A percentile compares a stretch with the other conserved stretches of the same genome.
These are phyloP conservation scores for Diaporthe destruens DNA, from an alignment of 2,329 filamentous ascomycete species.

Conservation along the genomic window DNA sequence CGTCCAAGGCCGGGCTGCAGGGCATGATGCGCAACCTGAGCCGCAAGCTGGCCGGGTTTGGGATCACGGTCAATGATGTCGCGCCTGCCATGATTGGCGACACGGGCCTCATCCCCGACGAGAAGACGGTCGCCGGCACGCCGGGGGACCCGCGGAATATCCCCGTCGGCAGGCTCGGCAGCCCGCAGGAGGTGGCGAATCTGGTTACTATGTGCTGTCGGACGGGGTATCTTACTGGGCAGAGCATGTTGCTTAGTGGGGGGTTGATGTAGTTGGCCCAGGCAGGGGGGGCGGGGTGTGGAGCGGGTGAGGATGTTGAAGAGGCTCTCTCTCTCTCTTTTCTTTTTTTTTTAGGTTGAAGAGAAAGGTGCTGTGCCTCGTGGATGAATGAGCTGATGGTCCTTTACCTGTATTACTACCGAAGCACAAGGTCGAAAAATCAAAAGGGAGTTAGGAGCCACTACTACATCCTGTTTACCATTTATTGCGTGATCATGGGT, in stretches of 20 bases:
- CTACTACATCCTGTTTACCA: neutral
- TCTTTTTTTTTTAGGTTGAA: neutral
- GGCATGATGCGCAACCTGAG: conserved; percentile 76
- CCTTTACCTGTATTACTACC: neutral
- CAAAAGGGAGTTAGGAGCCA: neutral
- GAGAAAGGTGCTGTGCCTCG: neutral
- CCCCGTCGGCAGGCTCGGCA: conserved; percentile 69
- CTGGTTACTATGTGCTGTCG: conserved; percentile 70
- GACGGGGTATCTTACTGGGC: conserved; percentile 72
- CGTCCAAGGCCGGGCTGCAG: conserved; percentile 72
- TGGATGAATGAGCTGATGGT: neutral
- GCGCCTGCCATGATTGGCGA: conserved; percentile 77
- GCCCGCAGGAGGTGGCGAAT: conserved; percentile 70
- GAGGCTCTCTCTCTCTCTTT: too few relatives aligned
- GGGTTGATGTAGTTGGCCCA: conserved; percentile 58
- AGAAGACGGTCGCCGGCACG: conserved; percentile 62
- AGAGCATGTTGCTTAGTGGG: conserved; percentile 66
- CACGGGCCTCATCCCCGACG: conserved; percentile 72
- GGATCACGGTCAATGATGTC: conserved; percentile 77
- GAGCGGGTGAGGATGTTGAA: neutral
- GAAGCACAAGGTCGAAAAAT: neutral
- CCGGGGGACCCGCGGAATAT: conserved; percentile 71
- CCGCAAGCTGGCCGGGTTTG: conserved; percentile 67
- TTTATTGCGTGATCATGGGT: neutral
- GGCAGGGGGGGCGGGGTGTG: too few relatives aligned